Percentiles rank a stretch among this genome's conserved stretches.
phyloP scores from a whole-genome alignment of 495 filamentous ascomycete species.

The Lineolata rhizophorae region DNA sequence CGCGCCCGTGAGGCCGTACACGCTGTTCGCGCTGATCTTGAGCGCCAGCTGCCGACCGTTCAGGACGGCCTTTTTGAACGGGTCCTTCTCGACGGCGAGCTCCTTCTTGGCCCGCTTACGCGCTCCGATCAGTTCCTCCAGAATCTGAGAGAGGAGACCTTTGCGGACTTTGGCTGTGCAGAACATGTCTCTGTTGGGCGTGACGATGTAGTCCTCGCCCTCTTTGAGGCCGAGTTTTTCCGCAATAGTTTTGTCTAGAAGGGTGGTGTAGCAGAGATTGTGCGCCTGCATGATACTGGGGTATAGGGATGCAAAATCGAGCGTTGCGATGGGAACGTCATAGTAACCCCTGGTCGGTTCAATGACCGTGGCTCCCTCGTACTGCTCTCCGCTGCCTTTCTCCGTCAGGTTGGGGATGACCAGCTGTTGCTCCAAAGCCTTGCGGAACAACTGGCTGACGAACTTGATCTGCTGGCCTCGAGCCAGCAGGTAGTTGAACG shows the following conservation, averaged over 20 bases:
- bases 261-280: constrained; percentile 94
- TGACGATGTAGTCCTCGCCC: constrained; percentile 89
- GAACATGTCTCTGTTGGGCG: constrained; percentile 85
- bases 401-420: constrained; percentile 68
- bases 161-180: constrained; percentile 75
- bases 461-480: constrained; percentile 96
- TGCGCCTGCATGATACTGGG: constrained; percentile 98
- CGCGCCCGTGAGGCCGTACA: constrained; percentile 92
- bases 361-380: constrained; percentile 95
- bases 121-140: constrained; percentile 73
- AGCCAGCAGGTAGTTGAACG: constrained; percentile 84
- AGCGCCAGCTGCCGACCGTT: constrained; percentile 93
- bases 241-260: constrained; percentile 59
- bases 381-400: constrained; percentile 50
- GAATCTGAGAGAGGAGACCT: constrained; percentile 79
- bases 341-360: constrained; percentile 87
- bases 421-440: constrained; percentile 73
- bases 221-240: constrained; percentile 53
- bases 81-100: constrained; percentile 73
- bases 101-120: constrained; percentile 89
- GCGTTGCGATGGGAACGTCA: constrained; percentile 78
- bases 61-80: constrained; percentile 91
- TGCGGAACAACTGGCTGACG: constrained; percentile 89
- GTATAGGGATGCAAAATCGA: constrained; percentile 97
- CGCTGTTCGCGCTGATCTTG: constrained; percentile 93